Percentiles rank a stretch among this genome's conserved stretches.
phyloP scores from a whole-genome alignment of 495 filamentous ascomycete species.

The Trypethelium eluteriae region DNA sequence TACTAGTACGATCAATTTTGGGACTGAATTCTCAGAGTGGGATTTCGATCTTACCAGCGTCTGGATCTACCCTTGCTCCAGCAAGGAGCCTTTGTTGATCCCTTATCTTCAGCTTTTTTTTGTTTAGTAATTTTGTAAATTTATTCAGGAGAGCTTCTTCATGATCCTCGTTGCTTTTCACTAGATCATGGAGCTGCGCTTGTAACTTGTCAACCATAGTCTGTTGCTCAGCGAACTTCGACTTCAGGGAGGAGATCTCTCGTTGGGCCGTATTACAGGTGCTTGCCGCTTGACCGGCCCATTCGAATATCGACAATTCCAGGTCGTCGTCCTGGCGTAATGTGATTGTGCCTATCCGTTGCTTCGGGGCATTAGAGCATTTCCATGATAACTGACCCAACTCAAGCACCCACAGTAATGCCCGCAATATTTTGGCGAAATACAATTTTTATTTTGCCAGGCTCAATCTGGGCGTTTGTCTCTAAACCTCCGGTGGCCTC shows the following conservation, averaged over 20 bases:
- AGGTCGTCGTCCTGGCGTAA: slow-evolving; percentile 56
- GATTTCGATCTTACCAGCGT: slow-evolving; percentile 23
- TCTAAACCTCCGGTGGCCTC: slow-evolving; percentile 31
- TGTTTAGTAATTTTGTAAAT: slow-evolving; percentile 65
- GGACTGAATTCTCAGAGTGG: slow-evolving; percentile 4
- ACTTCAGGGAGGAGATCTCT: slow-evolving; percentile 43
- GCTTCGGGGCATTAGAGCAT: slow-evolving; percentile 37
- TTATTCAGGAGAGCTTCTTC: slow-evolving; percentile 65
- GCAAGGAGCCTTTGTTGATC: slow-evolving; percentile 67
- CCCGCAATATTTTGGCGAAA: slow-evolving; percentile 50
- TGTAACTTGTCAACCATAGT: slow-evolving; percentile 34
- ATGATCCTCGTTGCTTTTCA: slow-evolving; percentile 44
- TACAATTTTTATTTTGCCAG: slow-evolving; percentile 40
- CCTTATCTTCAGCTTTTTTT: slow-evolving; percentile 86
- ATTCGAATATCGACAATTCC: slow-evolving; percentile 63
- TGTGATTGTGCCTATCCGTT: slow-evolving; percentile 61
- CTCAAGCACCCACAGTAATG: slow-evolving; percentile 43
- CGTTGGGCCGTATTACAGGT: slow-evolving; percentile 39
- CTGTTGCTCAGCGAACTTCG: slow-evolving; percentile 40
- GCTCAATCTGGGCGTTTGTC: slow-evolving; percentile 28
- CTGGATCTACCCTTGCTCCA: slow-evolving; percentile 49
- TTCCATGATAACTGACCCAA: background rate
- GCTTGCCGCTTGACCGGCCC: slow-evolving; percentile 52
- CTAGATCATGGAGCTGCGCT: slow-evolving; percentile 34
- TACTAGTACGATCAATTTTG: slow-evolving; percentile 12